These are phyloP conservation scores for Shiraia bambusicola DNA, from an alignment of 2,329 filamentous ascomycete species.

Conservation along the genomic window DNA sequence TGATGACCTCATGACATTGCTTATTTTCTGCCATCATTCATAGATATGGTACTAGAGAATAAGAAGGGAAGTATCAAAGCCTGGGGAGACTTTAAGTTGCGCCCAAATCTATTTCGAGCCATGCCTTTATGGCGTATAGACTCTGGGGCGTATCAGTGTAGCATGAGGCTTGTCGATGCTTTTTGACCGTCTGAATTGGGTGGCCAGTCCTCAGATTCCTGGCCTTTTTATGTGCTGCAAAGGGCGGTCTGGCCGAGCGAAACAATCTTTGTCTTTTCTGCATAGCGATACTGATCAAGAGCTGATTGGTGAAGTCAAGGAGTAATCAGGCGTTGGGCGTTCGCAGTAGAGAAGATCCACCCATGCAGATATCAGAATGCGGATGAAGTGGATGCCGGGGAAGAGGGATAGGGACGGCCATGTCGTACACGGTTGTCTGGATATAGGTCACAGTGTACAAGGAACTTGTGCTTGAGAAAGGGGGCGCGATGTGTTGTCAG, in stretches of 20 bases:
- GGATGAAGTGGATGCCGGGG: background rate
- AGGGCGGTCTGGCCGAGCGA: background rate
- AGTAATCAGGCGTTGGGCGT: background rate
- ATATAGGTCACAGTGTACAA: conserved; percentile 8
- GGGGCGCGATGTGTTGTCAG: background rate
- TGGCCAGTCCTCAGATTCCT: conserved; percentile 2
- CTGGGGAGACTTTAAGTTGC: background rate
- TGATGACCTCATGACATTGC: conserved; percentile 12
- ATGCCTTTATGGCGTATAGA: no score
- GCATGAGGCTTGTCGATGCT: conserved; percentile 1
- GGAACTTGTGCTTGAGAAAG: background rate
- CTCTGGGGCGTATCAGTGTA: conserved; percentile 1
- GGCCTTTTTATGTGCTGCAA: background rate
- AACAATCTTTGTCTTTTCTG: conserved; percentile 4
- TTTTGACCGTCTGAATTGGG: background rate
- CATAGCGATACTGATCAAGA: background rate
- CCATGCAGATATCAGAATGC: conserved; percentile 2
- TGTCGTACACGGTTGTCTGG: conserved; percentile 2
- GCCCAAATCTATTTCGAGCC: no score
- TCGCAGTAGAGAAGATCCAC: conserved; percentile 2
- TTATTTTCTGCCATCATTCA: conserved; percentile 27
- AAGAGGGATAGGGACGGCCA: no score
- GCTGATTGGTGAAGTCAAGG: conserved; percentile 5
- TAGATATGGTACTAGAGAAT: background rate
- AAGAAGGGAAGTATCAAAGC: background rate